Base-by-base conservation (phyloP, 768 basidiomycete genomes). In the Naganishia kalamii region DNA sequence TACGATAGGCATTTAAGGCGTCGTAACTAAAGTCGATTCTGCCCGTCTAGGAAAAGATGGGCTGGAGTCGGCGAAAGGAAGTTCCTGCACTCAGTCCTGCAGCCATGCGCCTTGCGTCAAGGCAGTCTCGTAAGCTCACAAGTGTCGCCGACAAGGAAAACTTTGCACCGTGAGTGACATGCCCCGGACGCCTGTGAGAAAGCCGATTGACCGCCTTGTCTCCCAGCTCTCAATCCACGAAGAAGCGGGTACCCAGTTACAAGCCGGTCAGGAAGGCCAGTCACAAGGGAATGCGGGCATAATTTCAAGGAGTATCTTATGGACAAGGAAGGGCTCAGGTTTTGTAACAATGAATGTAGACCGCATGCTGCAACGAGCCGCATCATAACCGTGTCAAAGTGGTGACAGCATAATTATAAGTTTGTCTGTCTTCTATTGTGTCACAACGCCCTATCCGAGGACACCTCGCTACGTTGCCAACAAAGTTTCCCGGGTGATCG, bases 401-500 rank as follows among this genome's bases (percentile, higher is more conserved):
- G n/a, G n/a, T n/a, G n/a, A n/a, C n/a, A n/a, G n/a, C n/a, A n/a
- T n/a, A n/a, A n/a, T n/a, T n/a, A n/a, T n/a, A n/a, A n/a, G n/a
- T n/a, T n/a, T n/a, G n/a, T n/a, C n/a, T n/a, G n/a, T n/a, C n/a
- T n/a, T n/a, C n/a, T n/a, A n/a, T n/a, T n/a, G n/a, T n/a, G n/a
- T n/a, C n/a, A n/a, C n/a, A n/a, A n/a, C n/a, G 37, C 10, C 10
- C 37, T 40, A 40, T 17, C 17, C 37, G 10, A 17, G 10, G 43
- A 10, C 21, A 11, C 13, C 11, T 37, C 37, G 40, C 54, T 57
- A 35, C 11, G 54, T 25, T 25, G 32, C 54, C 35, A 61, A 32
- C 37, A 65, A 44, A 21, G 19, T 44, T 15, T 68, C 66, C 17
- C 51, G 25, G 3, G 48, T 62, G 21, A 76, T 49, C 3, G 68